Evolutionary conservation across 192 early-diverging fungal species (phyloP), one percentile per base, ranked within the genome.

Genomic region (Umbelopsis sp.): DNA sequence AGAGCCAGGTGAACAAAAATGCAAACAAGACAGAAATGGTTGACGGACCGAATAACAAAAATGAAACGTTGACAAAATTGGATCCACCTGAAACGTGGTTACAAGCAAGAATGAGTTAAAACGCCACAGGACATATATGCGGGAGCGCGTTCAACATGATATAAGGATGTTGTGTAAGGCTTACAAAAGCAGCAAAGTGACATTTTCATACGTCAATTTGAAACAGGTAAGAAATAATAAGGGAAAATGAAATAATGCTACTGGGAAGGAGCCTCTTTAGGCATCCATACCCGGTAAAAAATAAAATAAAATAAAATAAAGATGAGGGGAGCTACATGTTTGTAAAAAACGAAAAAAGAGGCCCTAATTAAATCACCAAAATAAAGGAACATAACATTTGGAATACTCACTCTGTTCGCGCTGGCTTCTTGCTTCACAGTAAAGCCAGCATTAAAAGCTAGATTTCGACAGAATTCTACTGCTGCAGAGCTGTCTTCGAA

Each of bases 391-490:
- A 47, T 47, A 16, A 16, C 3, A 4, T 47, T 12, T 7, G 14
- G 32, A 34, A 34, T 3, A 56, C 69, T 75, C 75, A 84, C 85
- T 77, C 81, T 84, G 71, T 82, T 84, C 20, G 85, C 78, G 45
- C 85, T 87, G n/a, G 83, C 80, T 76, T 87, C 85, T 66, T 87
- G 85, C 68, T 87, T 87, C 31, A 87, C 81, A 22, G 83, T 87
- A 45, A 87, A 87, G 12, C 85, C 85, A 70, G 81, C 80, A 29
- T 80, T 73, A 49, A 77, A 76, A 29, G 83, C 84, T 34, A 84
- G 25, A 45, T 81, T 72, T 50, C 85, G 77, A 72, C 85, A 87
- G 47, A 76, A 77, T 22, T 72, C 51, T 21, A 81, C 76, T 22
- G 85, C 85, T 24, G 77, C 73, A 32, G 69, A 66, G 16, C 75